A percentile compares a stretch with the other conserved stretches of the same genome.
Evolutionary conservation across 768 basidiomycete species (phyloP).

Genomic region (Porpolomopsis calyptriformis): DNA sequence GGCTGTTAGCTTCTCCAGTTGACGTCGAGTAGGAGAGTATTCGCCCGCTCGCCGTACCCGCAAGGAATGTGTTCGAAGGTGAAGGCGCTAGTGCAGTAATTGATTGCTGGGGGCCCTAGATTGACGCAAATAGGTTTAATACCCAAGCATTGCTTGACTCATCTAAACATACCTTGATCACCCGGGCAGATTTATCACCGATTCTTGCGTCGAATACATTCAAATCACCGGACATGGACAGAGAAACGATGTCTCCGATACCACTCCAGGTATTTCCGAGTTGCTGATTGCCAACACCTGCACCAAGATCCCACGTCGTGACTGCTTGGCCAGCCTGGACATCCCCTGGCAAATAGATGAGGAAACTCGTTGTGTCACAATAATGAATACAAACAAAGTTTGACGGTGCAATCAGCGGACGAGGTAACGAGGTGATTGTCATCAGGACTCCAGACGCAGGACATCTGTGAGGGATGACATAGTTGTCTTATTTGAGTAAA

Average conservation of each 20-base stretch:
- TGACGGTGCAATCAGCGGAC: conserved; percentile 79
- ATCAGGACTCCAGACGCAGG: conserved; percentile 71
- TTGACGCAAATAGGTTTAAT: not conserved
- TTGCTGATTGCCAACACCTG: conserved; percentile 74
- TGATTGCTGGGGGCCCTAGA: conserved; percentile 69
- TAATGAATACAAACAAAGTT: conserved; percentile 51
- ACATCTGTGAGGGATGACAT: conserved; percentile 36
- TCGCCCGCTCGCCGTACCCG: conserved; percentile 74
- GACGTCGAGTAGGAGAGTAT: conserved; percentile 50
- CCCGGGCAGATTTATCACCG: conserved; percentile 46
- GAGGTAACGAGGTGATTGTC: conserved; percentile 69
- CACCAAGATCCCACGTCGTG: conserved; percentile 62
- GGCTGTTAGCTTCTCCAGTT: conserved; percentile 31
- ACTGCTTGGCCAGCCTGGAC: conserved; percentile 56
- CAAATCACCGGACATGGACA: conserved; percentile 74
- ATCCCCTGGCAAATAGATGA: conserved; percentile 52
- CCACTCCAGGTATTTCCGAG: conserved; percentile 80
- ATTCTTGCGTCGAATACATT: conserved; percentile 72
- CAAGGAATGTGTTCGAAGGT: conserved; percentile 55
- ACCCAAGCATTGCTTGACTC: not conserved
- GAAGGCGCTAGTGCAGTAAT: conserved; percentile 52
- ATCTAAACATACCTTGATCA: conserved; percentile 42
- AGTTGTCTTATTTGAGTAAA: not conserved
- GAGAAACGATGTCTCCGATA: conserved; percentile 60
- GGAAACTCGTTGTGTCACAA: not conserved